phyloP scores from a whole-genome alignment of 495 filamentous ascomycete species.

The Talaromyces liani region DNA sequence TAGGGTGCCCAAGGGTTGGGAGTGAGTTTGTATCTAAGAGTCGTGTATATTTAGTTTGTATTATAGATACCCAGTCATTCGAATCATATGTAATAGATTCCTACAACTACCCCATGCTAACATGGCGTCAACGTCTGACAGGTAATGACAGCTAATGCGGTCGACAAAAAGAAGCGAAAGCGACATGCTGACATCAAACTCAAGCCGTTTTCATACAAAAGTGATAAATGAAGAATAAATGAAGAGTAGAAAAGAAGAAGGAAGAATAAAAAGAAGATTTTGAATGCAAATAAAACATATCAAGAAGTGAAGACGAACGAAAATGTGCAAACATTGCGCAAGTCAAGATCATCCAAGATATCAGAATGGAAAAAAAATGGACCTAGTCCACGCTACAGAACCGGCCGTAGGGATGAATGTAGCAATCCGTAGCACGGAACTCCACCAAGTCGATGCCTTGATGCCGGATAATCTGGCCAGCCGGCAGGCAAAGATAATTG shows the following conservation, averaged over 20 bases:
- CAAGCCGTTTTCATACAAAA: slow-evolving; percentile 13
- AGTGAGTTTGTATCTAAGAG: neutral
- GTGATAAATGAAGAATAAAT: slow-evolving; percentile 23
- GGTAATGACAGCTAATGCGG: slow-evolving; percentile 1
- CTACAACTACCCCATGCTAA: slow-evolving; percentile 4
- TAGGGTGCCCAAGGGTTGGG: slow-evolving; percentile 28
- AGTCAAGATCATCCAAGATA: slow-evolving; percentile 15
- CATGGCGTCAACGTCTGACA: neutral
- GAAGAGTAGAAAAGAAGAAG: slow-evolving; percentile 19
- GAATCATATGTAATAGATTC: neutral
- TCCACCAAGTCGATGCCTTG: neutral
- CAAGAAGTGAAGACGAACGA: slow-evolving; percentile 18
- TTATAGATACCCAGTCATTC: neutral
- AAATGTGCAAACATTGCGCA: neutral
- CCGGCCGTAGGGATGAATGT: slow-evolving; percentile 5
- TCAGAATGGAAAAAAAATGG: slow-evolving; percentile 20
- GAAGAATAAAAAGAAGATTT: slow-evolving; percentile 10
- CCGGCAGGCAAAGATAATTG: neutral
- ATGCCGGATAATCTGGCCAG: neutral
- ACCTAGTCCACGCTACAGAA: slow-evolving; percentile 6
- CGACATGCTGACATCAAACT: slow-evolving; percentile 14
- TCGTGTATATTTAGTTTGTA: slow-evolving; percentile 1
- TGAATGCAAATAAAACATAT: slow-evolving; percentile 25
- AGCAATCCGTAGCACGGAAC: slow-evolving; percentile 1
- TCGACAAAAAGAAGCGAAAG: slow-evolving; percentile 8